A percentile compares a stretch with the other conserved stretches of the same genome.
These are phyloP conservation scores for Clausena lansium DNA, from an alignment of 345 rosid species.

Conservation along the genomic window DNA sequence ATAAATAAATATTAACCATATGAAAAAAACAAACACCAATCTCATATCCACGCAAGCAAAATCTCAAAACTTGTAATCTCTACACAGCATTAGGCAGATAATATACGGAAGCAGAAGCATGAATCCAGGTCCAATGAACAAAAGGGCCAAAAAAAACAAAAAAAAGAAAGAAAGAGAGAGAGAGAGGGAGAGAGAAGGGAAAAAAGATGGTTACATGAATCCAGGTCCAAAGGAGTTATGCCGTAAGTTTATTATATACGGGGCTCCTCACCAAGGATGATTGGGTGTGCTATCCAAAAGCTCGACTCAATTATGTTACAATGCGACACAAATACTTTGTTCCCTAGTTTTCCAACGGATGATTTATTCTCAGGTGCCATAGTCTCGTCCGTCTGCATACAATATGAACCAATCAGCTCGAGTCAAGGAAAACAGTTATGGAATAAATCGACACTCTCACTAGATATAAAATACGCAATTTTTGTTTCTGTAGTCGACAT, in stretches of 20 bases:
- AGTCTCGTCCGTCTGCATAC: constrained; percentile 31
- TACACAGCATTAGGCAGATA: neutral
- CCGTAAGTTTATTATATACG: neutral
- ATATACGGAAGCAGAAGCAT: neutral
- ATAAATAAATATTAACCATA: too few relatives aligned
- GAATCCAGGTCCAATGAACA: too few relatives aligned
- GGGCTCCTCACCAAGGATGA: constrained; percentile 36
- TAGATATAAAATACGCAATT: neutral
- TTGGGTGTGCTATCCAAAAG: constrained; percentile 63
- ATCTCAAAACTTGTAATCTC: neutral
- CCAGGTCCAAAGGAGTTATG: neutral
- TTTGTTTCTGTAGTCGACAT: neutral
- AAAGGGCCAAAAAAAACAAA: too few relatives aligned
- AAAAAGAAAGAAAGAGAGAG: neutral
- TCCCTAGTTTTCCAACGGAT: constrained; percentile 16
- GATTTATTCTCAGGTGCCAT: constrained; percentile 22
- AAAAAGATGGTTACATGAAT: neutral
- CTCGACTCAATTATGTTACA: constrained; percentile 59
- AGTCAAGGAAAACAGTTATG: neutral
- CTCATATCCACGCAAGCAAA: neutral
- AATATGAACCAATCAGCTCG: neutral
- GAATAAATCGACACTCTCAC: neutral
- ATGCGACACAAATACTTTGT: constrained; percentile 40
- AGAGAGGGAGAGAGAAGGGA: too few relatives aligned
- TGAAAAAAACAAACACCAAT: too few relatives aligned